Evolutionary conservation across 176 grass and related monocot genomes (phyloP).

Genomic region (Aechmea fasciata): DNA sequence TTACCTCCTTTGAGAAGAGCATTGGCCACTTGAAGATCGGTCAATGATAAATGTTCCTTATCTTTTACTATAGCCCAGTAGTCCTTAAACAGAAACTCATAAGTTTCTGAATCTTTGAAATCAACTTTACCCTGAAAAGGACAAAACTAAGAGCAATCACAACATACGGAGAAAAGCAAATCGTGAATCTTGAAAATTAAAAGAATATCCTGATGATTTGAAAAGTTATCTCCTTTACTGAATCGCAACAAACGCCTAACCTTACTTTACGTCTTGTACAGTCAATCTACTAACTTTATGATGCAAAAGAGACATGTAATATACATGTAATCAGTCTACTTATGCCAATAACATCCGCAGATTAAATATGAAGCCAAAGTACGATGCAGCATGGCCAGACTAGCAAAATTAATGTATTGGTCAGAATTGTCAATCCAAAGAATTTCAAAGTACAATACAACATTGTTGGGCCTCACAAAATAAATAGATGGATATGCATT

Average conservation of each 20-base stretch:
- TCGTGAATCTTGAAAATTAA: background rate
- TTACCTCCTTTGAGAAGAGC: conserved; percentile 32
- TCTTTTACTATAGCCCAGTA: conserved; percentile 74
- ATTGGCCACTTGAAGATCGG: conserved; percentile 51
- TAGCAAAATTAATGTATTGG: too few species aligned
- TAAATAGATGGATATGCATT: too few species aligned
- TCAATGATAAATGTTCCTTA: conserved; percentile 40
- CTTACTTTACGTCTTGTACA: background rate
- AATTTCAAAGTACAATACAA: too few species aligned
- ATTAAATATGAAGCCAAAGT: too few species aligned
- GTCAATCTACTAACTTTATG: background rate
- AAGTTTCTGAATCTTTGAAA: conserved; percentile 24
- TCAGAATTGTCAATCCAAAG: too few species aligned
- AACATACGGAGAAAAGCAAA: background rate
- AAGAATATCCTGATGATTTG: background rate
- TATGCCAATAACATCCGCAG: too few species aligned
- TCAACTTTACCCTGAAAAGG: conserved; percentile 33
- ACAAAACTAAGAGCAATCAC: background rate
- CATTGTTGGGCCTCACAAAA: too few species aligned
- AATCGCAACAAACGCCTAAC: background rate
- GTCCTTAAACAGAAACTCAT: conserved; percentile 59
- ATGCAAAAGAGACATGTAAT: background rate
- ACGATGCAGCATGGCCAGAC: too few species aligned
- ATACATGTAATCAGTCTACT: too few species aligned
- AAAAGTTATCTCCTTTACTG: background rate